Conservation (phyloP, 805 yeast genomes). For the Cyberlindnera maclurae region DNA sequence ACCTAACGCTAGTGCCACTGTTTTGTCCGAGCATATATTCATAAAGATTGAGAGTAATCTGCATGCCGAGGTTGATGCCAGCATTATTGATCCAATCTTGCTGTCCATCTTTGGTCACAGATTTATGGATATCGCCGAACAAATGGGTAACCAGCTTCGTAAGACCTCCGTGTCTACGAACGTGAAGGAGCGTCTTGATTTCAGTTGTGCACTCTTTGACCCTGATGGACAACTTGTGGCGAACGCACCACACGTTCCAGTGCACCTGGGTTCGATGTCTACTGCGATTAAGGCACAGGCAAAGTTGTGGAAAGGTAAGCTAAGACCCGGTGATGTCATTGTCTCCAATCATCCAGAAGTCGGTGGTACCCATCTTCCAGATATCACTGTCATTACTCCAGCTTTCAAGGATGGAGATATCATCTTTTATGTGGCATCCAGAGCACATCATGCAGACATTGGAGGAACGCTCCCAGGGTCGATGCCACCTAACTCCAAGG, state of each 20-base stretch:
- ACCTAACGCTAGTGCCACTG: slow-evolving; percentile 49
- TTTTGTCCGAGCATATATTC: slow-evolving; percentile 57
- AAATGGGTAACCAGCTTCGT: slow-evolving; percentile 76
- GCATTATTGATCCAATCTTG: slow-evolving; percentile 56
- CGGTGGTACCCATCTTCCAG: slow-evolving; percentile 87
- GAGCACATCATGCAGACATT: slow-evolving; percentile 96
- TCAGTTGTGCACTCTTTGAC: slow-evolving; percentile 79
- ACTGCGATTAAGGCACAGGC: slow-evolving; percentile 68
- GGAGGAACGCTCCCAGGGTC: slow-evolving; percentile 91
- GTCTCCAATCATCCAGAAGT: slow-evolving; percentile 76
- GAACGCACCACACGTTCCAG: slow-evolving; percentile 86
- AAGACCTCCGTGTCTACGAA: slow-evolving; percentile 78
- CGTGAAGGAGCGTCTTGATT: slow-evolving; percentile 77
- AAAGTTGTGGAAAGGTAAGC: slow-evolving; percentile 52
- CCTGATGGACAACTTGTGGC: slow-evolving; percentile 75
- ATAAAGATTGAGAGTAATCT: slow-evolving; percentile 26
- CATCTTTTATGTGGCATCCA: slow-evolving; percentile 83
- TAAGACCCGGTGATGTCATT: slow-evolving; percentile 68
- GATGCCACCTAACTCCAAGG: slow-evolving; percentile 88
- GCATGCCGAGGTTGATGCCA: slow-evolving; percentile 19
- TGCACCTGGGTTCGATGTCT: slow-evolving; percentile 82
- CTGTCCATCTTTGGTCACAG: slow-evolving; percentile 76
- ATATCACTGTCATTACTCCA: slow-evolving; percentile 89
- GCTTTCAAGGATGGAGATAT: slow-evolving; percentile 57
- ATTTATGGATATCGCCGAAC: slow-evolving; percentile 88